These are phyloP conservation scores for Ophiostoma piceae DNA, from an alignment of 2,329 filamentous ascomycete species.

Conservation along the genomic window DNA sequence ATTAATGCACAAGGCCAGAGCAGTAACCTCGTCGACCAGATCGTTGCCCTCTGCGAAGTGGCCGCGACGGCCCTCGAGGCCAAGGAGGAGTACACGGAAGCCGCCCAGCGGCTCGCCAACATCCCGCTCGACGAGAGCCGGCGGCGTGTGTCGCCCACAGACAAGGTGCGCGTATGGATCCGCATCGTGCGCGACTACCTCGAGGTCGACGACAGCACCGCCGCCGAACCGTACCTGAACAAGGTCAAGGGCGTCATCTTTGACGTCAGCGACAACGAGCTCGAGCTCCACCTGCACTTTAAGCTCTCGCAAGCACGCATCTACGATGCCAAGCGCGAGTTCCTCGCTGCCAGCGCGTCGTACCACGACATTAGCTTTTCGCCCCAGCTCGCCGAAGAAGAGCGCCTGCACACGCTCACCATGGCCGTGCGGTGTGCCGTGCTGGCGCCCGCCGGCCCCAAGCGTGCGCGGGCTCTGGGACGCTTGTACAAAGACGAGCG, in stretches of 20 bases:
- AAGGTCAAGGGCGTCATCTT: constrained; percentile 91
- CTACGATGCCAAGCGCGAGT: constrained; percentile 81
- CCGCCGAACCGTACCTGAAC: constrained; percentile 83
- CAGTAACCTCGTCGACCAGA: constrained; percentile 78
- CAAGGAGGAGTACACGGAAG: constrained; percentile 72
- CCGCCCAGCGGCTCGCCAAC: constrained; percentile 71
- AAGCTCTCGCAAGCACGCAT: constrained; percentile 89
- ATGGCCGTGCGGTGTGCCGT: constrained; percentile 90
- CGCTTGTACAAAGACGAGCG: constrained; percentile 93
- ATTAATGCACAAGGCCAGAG: constrained; percentile 45
- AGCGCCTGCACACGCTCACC: constrained; percentile 75
- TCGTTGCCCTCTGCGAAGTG: constrained; percentile 70
- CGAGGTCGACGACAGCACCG: constrained; percentile 84
- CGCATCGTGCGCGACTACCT: constrained; percentile 91
- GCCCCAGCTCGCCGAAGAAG: constrained; percentile 72
- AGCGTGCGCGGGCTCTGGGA: constrained; percentile 71
- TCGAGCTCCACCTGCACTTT: constrained; percentile 78
- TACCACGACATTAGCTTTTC: constrained; percentile 86
- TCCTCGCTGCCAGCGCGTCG: constrained; percentile 78
- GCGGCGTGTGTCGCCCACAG: constrained; percentile 72
- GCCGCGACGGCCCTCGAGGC: constrained; percentile 78
- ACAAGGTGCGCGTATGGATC: constrained; percentile 82
- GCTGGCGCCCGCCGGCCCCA: constrained; percentile 82
- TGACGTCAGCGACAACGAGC: constrained; percentile 65
- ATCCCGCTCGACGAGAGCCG: constrained; percentile 89